Conservation (phyloP, 2,329 filamentous ascomycete species). For the Sordariomycetes sp. region DNA sequence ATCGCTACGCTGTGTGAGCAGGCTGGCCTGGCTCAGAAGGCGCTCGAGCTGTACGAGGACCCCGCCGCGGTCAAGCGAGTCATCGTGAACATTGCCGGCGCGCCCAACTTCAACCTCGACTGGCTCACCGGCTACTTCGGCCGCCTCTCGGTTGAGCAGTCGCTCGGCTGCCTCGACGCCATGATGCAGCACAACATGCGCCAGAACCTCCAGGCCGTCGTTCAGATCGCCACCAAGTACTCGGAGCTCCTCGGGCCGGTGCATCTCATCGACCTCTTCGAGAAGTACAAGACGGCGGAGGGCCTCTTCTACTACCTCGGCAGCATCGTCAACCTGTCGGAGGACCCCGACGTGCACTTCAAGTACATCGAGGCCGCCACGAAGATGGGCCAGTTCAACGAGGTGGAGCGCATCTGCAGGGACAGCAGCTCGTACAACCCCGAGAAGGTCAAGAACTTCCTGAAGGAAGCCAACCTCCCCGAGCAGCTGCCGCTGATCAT, state of each 20-base stretch:
- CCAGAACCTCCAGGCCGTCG: conserved; percentile 88
- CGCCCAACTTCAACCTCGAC: conserved; percentile 79
- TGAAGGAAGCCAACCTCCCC: conserved; percentile 86
- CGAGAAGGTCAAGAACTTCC: conserved; percentile 97
- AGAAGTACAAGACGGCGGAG: conserved; percentile 95
- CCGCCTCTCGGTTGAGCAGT: conserved; percentile 89
- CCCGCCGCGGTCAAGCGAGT: conserved; percentile 83
- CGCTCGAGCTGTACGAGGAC: conserved; percentile 91
- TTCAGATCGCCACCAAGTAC: conserved; percentile 95
- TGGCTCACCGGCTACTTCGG: conserved; percentile 92
- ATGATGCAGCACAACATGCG: conserved; percentile 97
- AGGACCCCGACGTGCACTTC: conserved; percentile 93
- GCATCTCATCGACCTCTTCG: conserved; percentile 82
- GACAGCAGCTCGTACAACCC: conserved; percentile 86
- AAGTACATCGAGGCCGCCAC: conserved; percentile 99
- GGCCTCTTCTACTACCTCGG: conserved; percentile 97
- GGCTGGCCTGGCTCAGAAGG: conserved; percentile 75
- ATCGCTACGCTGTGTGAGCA: conserved; percentile 90
- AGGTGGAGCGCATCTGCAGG: conserved; percentile 94
- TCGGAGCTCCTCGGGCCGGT: conserved; percentile 87
- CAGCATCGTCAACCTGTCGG: conserved; percentile 92
- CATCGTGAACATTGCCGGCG: conserved; percentile 68
- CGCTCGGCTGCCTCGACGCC: conserved; percentile 83
- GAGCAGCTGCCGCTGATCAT: conserved; percentile 96
- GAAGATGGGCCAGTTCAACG: conserved; percentile 83